A percentile compares a stretch with the other conserved stretches of the same genome.
These are phyloP conservation scores for Circinella minor DNA, from an alignment of 371 early-diverging fungal genomes.

Conservation along the genomic window DNA sequence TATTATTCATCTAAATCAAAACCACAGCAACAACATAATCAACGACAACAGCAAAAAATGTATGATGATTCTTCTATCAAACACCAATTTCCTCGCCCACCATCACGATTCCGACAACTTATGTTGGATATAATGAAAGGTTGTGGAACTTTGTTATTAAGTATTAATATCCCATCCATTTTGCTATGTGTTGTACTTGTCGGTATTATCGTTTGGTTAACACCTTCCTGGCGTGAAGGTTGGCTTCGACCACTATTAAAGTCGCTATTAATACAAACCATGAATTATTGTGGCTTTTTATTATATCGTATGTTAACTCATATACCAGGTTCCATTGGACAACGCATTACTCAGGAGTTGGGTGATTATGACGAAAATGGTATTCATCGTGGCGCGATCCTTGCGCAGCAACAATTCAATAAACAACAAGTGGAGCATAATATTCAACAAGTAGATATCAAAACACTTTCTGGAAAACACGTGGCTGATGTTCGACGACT, in stretches of 20 bases:
- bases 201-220: conserved; percentile 37
- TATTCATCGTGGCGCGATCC: conserved; percentile 44
- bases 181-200: conserved; percentile 32
- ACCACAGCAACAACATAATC: background rate
- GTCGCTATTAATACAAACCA: conserved; percentile 13
- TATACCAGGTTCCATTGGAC: conserved; percentile 11
- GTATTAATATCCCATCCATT: conserved; percentile 36
- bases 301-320: conserved; percentile 14
- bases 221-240: conserved; percentile 29
- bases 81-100: background rate
- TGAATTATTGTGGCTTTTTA: conserved; percentile 2
- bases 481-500: conserved; percentile 33
- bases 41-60: background rate
- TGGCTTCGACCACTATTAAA: conserved; percentile 34
- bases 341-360: conserved; percentile 16
- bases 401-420: conserved; percentile 36
- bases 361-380: conserved; percentile 41
- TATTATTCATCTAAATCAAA: conserved; percentile 15
- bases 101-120: conserved; percentile 16
- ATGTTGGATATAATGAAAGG: conserved; percentile 8
- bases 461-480: conserved; percentile 40
- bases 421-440: conserved; percentile 23
- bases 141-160: conserved; percentile 7
- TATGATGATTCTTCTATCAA: background rate
- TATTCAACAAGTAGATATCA: conserved; percentile 29